These are phyloP conservation scores for Dysphania ambrosioides DNA, from an alignment of 148 eudicot genomes.

Conservation along the genomic window DNA sequence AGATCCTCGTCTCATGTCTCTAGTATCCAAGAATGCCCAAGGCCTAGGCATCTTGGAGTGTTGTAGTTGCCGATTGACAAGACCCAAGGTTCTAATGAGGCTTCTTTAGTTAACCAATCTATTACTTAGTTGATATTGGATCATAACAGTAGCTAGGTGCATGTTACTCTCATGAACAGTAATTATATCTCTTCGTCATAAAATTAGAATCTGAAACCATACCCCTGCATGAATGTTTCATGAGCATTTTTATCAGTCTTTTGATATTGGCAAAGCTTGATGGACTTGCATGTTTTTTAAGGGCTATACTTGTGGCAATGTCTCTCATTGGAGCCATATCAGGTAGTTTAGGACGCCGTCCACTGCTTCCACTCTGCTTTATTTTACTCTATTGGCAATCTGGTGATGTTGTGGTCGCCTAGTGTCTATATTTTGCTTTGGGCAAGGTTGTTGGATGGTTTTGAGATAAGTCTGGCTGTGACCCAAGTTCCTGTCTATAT, in stretches of 20 bases:
- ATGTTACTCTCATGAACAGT: too few relatives aligned
- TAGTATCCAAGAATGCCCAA: too few relatives aligned
- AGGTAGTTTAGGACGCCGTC: slow-evolving; percentile 78
- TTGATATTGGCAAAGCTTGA: background rate
- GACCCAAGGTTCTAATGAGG: too few relatives aligned
- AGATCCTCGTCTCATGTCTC: too few relatives aligned
- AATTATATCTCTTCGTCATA: too few relatives aligned
- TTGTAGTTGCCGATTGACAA: too few relatives aligned
- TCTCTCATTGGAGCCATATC: slow-evolving; percentile 90
- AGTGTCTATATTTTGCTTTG: slow-evolving; percentile 76
- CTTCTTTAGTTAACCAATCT: too few relatives aligned
- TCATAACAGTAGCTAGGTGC: too few relatives aligned
- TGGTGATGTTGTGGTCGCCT: slow-evolving; percentile 94
- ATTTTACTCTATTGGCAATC: slow-evolving; percentile 63
- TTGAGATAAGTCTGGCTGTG: slow-evolving; percentile 87
- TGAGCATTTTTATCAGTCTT: background rate
- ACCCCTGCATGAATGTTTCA: too few relatives aligned
- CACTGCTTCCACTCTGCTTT: slow-evolving; percentile 78
- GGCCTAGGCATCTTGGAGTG: too few relatives aligned
- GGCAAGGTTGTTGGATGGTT: slow-evolving; percentile 88
- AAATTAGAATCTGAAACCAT: too few relatives aligned
- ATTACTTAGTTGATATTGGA: too few relatives aligned
- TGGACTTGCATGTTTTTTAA: slow-evolving; percentile 31
- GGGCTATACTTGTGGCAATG: slow-evolving; percentile 82
- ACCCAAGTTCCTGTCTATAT: slow-evolving; percentile 79